Evolutionary conservation across 2,329 filamentous ascomycete species (phyloP).

Genomic region (Verticillium nubilum): DNA sequence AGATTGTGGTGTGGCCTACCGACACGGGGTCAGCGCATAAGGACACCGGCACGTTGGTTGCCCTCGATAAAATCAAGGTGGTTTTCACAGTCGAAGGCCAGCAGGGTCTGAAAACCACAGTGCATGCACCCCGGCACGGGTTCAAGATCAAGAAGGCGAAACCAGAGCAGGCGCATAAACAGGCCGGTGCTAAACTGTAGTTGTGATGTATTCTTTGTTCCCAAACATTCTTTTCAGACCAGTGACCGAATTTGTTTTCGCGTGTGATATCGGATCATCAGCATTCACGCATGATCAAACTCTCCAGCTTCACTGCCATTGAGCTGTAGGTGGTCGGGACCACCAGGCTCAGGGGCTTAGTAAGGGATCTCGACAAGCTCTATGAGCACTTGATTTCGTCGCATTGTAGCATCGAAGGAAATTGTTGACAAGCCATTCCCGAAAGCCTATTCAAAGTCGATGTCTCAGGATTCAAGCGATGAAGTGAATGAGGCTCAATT

Average conservation of each 20-base stretch:
- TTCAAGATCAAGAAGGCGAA: slow-evolving; percentile 41
- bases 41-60: slow-evolving; percentile 51
- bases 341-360: no score
- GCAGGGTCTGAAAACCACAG: slow-evolving; percentile 34
- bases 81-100: slow-evolving; percentile 47
- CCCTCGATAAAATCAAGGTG: slow-evolving; percentile 46
- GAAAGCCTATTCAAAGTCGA: no score
- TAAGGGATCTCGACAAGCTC: no score
- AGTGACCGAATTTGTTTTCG: no score
- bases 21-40: slow-evolving; percentile 56
- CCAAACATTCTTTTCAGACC: no score
- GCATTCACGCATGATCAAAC: no score
- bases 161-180: not conserved
- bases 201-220: not conserved
- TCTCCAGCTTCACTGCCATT: no score
- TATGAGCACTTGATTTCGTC: no score
- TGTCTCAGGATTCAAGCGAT: not conserved
- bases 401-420: no score
- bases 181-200: not conserved
- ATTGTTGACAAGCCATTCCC: no score
- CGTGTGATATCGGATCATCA: no score
- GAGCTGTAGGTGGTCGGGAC: no score
- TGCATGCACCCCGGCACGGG: slow-evolving; percentile 58
- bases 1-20: slow-evolving; percentile 54
- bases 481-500: not conserved